Base-by-base conservation (phyloP, 306 rosid species). In the Cucurbita ficifolia region DNA sequence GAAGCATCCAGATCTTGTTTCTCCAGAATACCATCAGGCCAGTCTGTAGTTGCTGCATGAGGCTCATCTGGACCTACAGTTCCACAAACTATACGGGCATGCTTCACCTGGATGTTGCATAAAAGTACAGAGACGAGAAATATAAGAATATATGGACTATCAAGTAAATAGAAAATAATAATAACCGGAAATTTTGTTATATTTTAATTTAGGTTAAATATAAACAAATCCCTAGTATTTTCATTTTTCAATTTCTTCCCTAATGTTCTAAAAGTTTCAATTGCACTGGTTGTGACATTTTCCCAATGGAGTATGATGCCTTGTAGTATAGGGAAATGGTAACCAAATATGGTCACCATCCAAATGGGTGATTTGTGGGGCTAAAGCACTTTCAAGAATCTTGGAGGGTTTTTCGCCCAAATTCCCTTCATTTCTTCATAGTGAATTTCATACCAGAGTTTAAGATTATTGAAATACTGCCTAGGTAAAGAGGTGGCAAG, bases 11-110 rank as follows among this genome's bases (percentile, higher is more conserved):
- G 75, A 75, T 83, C 96, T 77, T 86, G 90, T 75, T 89, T 90
- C 81, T 93, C 97, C 73, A 81, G 58, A 72, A 69, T 24, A 24
- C 88, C 91, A 78, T 88, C 96, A 10, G 93, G 88, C 94, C 96
- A 90, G 60, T 92, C 42, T 63, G 90, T 93, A 78, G 87, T 84
- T 55, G 98, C 88, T 43, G 97, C 98, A 72, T 91, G 98, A 45
- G 98, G 98, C 84, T 94, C 97, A 72, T 94, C 97, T 18, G 97
- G 96, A 72, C 98, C 98, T 51, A 90, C 84, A 13, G 91, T 89
- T 61, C 97, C 97, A 64, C 40, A 79, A 1, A 88, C 87, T 77
- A 84, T 13, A 46, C 76, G 87, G 74, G 55, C 79, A 74, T 67
- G 75, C 80, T 81, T 84, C 65, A 60, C 85, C 95, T 65, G 59